phyloP scores from a whole-genome alignment of 768 basidiomycete genomes.

The Sarcodon sp. region DNA sequence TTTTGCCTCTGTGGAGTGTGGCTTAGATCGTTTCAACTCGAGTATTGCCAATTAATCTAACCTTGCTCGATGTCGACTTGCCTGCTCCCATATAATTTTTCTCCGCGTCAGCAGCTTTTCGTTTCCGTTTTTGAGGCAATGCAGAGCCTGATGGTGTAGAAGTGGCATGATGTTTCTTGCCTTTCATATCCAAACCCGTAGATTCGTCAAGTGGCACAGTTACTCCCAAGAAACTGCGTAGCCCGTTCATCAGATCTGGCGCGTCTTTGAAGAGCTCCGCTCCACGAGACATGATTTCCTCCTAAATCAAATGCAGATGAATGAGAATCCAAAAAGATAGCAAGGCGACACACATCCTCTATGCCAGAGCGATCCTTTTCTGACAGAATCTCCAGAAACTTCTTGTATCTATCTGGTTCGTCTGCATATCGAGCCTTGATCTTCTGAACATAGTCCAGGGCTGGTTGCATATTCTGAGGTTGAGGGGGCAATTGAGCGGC shows the following conservation, averaged over 20 bases:
- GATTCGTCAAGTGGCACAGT: constrained; percentile 12
- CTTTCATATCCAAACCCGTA: constrained; percentile 16
- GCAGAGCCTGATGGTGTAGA: constrained; percentile 20
- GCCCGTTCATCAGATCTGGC: constrained; percentile 61
- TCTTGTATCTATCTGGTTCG: constrained; percentile 75
- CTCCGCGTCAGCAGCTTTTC: constrained; percentile 38
- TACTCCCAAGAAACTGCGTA: constrained; percentile 49
- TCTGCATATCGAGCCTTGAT: constrained; percentile 79
- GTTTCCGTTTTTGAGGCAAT: constrained; percentile 59
- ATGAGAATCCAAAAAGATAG: not conserved
- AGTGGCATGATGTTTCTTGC: constrained; percentile 30
- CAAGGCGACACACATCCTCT: not conserved
- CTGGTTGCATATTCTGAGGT: constrained; percentile 41
- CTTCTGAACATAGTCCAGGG: constrained; percentile 92
- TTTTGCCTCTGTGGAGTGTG: not conserved
- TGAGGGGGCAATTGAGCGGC: constrained; percentile 3
- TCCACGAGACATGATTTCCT: constrained; percentile 58
- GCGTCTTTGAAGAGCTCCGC: constrained; percentile 62
- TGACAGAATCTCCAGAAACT: constrained; percentile 68
- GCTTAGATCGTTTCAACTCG: not conserved
- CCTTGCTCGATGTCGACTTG: constrained; percentile 15
- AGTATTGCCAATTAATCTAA: not conserved
- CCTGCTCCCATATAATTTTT: constrained; percentile 12
- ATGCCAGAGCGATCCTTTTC: not conserved
- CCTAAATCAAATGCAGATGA: constrained; percentile 20